Percentiles rank a stretch among this genome's conserved stretches.
Conservation (phyloP, 2,329 filamentous ascomycete species). For the Thielaviopsis populi region DNA sequence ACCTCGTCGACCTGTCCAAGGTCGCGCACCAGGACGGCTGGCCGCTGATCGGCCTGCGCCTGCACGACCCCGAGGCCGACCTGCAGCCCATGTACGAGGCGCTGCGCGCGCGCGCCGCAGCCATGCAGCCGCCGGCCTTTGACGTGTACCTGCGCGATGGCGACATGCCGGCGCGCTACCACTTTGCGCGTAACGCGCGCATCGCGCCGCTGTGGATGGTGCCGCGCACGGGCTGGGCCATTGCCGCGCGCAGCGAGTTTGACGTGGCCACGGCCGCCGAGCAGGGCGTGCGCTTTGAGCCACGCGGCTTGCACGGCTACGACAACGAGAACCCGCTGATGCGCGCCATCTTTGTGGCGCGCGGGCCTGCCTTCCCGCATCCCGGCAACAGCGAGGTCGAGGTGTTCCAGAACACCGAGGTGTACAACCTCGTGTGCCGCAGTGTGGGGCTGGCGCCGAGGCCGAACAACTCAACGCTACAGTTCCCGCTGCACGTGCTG, state of each 20-base stretch:
- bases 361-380: constrained; percentile 85
- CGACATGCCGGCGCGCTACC: constrained; percentile 84
- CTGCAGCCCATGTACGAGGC: constrained; percentile 51
- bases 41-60: constrained; percentile 80
- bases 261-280: constrained; percentile 37
- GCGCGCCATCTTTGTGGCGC: constrained; percentile 86
- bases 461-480: constrained; percentile 77
- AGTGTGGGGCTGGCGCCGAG: constrained; percentile 58
- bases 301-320: constrained; percentile 80
- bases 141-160: constrained; percentile 77
- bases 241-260: constrained; percentile 68
- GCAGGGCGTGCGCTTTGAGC: constrained; percentile 47
- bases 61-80: constrained; percentile 46
- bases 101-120: constrained; percentile 18
- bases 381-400: constrained; percentile 63
- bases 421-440: constrained; percentile 91
- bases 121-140: constrained; percentile 50
- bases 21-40: constrained; percentile 84
- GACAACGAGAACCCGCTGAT: constrained; percentile 91
- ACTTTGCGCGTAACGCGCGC: constrained; percentile 73
- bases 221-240: constrained; percentile 82
- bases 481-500: constrained; percentile 49
- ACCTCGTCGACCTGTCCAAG: constrained; percentile 61
- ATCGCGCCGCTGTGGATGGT: constrained; percentile 94
- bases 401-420: constrained; percentile 81